Conservation (phyloP, 1,284 basidiomycete genomes). For the Ceratobasidium sp. region DNA sequence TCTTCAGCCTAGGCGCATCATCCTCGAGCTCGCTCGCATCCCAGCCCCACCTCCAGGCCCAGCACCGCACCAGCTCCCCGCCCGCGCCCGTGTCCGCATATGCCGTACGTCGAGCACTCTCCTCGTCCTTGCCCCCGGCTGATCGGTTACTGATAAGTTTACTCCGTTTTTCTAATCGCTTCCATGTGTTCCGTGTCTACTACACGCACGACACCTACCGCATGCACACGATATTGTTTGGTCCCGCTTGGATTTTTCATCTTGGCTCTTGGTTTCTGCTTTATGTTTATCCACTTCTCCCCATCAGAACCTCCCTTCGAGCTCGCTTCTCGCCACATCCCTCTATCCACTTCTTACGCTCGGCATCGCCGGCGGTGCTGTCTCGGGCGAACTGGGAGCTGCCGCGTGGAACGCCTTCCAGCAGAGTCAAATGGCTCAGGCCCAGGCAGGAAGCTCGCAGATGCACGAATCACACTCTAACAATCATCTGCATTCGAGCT, state of each 20-base stretch:
- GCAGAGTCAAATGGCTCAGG: constrained; percentile 30
- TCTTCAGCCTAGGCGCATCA: constrained; percentile 2
- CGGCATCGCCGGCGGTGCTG: constrained; percentile 35
- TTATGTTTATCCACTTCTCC: neutral
- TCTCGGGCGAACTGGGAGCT: constrained; percentile 35
- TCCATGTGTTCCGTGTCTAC: constrained; percentile 28
- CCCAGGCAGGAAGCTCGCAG: constrained; percentile 16
- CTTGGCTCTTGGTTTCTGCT: neutral
- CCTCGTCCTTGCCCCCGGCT: neutral
- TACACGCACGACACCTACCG: constrained; percentile 19
- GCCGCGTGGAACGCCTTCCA: constrained; percentile 33
- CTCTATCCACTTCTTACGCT: constrained; percentile 37
- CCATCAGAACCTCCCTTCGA: constrained; percentile 24
- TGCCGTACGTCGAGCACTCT: constrained; percentile 12
- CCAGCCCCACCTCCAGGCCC: constrained; percentile 8
- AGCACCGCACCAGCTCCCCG: neutral
- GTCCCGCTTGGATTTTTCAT: neutral
- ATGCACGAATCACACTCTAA: neutral
- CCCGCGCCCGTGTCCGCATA: constrained; percentile 18
- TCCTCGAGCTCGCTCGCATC: neutral
- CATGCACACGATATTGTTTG: constrained; percentile 6
- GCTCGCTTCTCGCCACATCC: constrained; percentile 34
- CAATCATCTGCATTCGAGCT: neutral
- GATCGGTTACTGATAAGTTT: constrained; percentile 39
- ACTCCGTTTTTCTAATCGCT: constrained; percentile 24